Conservation (phyloP, 176 grass and related monocot genomes). For the Rhynchospora tenuis region DNA sequence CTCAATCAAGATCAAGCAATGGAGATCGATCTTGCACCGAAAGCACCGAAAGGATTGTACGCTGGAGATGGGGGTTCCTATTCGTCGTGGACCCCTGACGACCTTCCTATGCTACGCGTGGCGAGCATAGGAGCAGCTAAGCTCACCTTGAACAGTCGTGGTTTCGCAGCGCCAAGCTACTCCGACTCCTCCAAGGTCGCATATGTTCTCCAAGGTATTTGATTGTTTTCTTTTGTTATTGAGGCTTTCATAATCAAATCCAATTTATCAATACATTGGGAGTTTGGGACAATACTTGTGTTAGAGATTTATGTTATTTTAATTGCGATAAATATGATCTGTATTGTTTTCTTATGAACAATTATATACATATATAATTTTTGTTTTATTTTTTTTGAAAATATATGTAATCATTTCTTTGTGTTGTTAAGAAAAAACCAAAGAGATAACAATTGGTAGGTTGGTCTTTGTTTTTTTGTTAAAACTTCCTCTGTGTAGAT, state of each 20-base stretch:
- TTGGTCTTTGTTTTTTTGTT: too few species aligned
- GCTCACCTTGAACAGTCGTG: constrained; percentile 50
- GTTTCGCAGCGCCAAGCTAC: constrained; percentile 67
- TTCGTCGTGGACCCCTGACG: constrained; percentile 58
- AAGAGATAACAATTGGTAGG: neutral
- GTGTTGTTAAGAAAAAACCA: neutral
- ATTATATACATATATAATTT: too few species aligned
- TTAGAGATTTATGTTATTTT: neutral
- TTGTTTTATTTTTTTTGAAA: neutral
- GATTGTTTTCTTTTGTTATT: neutral
- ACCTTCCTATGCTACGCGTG: constrained; percentile 68
- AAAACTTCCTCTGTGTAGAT: too few species aligned
- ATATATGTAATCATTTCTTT: neutral
- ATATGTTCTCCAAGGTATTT: constrained; percentile 71
- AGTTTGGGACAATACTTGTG: neutral
- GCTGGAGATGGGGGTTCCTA: constrained; percentile 57
- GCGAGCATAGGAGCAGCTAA: constrained; percentile 77
- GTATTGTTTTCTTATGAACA: too few species aligned
- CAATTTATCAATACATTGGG: neutral
- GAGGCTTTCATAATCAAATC: neutral
- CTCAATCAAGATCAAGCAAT: constrained; percentile 4
- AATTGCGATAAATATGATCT: too few species aligned
- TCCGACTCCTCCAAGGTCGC: constrained; percentile 96
- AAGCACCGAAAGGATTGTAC: constrained; percentile 43
- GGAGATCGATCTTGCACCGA: constrained; percentile 69